Conservation (phyloP, 306 rosid species). For the Cucurbita moschata region DNA sequence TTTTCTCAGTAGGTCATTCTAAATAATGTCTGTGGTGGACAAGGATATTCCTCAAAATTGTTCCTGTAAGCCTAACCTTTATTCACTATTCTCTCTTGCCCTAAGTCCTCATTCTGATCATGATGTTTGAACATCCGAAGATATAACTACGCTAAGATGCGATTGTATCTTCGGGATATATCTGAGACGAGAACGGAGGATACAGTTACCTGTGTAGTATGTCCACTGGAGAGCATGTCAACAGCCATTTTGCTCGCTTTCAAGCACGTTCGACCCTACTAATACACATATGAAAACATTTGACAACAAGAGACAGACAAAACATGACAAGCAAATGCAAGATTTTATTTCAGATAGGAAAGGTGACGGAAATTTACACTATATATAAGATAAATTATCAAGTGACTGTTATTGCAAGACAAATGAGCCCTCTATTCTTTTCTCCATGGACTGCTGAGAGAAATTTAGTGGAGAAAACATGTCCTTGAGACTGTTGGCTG, state of each 20-base stretch:
- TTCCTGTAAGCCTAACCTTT: not conserved
- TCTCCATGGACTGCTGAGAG: conserved; percentile 48
- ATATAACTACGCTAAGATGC: not conserved
- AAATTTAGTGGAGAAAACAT: conserved; percentile 44
- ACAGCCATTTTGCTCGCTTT: not conserved
- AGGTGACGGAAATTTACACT: conserved; percentile 8
- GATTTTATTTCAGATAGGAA: not conserved
- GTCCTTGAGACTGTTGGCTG: conserved; percentile 49
- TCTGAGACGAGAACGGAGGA: not conserved
- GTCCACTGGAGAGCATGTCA: not conserved
- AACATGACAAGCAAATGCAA: not conserved
- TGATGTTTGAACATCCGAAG: not conserved
- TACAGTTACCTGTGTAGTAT: not conserved
- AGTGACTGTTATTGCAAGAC: conserved; percentile 46
- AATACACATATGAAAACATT: not conserved
- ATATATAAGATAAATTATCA: conserved; percentile 16
- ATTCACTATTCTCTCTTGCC: not conserved
- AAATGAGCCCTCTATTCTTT: conserved; percentile 85
- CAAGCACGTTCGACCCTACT: not conserved
- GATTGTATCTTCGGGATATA: not conserved
- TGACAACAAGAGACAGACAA: not conserved
- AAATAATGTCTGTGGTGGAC: not conserved
- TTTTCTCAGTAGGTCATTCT: not conserved
- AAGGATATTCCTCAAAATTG: not conserved
- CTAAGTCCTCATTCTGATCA: not conserved